Percentiles rank a stretch among this genome's conserved stretches.
These are phyloP conservation scores for Daldinia bambusicola DNA, from an alignment of 495 filamentous ascomycete genomes.

Conservation along the genomic window DNA sequence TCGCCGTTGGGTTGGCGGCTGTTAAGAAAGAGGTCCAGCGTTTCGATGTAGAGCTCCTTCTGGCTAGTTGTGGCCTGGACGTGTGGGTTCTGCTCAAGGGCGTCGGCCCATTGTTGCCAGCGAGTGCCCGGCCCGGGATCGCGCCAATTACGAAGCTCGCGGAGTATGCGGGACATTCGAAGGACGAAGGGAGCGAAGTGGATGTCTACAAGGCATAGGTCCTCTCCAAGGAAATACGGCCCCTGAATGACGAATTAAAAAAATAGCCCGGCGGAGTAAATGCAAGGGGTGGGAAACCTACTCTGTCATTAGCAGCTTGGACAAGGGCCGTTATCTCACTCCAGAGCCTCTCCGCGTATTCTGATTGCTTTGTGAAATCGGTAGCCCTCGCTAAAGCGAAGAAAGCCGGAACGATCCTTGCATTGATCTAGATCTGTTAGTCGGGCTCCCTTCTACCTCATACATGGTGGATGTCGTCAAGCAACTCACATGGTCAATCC, in stretches of 20 bases:
- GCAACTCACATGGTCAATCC: slow-evolving; percentile 82
- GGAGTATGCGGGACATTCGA: slow-evolving; percentile 76
- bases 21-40: slow-evolving; percentile 68
- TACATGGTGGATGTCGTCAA: neutral
- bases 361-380: slow-evolving; percentile 69
- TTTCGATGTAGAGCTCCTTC: slow-evolving; percentile 78
- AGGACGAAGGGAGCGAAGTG: slow-evolving; percentile 91
- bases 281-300: slow-evolving; percentile 10
- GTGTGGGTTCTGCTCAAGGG: slow-evolving; percentile 78
- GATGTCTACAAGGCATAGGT: slow-evolving; percentile 83
- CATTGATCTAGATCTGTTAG: slow-evolving; percentile 72
- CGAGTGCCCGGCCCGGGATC: slow-evolving; percentile 74
- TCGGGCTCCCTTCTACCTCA: slow-evolving; percentile 20
- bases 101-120: slow-evolving; percentile 82
- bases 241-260: slow-evolving; percentile 57
- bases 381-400: slow-evolving; percentile 80
- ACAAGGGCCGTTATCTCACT: slow-evolving; percentile 78
- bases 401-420: slow-evolving; percentile 83
- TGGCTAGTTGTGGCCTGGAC: slow-evolving; percentile 81
- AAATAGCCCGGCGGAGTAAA: neutral
- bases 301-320: slow-evolving; percentile 66
- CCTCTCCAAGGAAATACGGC: slow-evolving; percentile 82
- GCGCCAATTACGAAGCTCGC: slow-evolving; percentile 83
- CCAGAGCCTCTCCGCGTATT: slow-evolving; percentile 71
- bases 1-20: slow-evolving; percentile 40